Conservation (phyloP, 495 filamentous ascomycete genomes). For the Penicillium pulvis region DNA sequence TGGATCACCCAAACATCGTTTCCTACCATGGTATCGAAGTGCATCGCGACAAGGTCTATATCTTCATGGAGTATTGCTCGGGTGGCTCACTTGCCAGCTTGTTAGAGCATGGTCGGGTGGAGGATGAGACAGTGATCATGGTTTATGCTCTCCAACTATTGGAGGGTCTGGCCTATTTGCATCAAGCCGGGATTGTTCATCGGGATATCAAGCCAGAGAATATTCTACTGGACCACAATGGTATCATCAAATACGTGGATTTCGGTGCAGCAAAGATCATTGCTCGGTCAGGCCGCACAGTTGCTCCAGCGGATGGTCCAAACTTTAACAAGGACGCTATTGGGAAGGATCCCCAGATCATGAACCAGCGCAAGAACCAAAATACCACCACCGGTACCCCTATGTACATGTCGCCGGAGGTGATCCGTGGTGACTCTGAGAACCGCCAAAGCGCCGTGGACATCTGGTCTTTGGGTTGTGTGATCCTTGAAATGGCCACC, state of each 20-base stretch:
- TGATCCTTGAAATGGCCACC: slow-evolving; percentile 96
- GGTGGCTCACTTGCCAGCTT: slow-evolving; percentile 90
- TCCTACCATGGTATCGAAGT: slow-evolving; percentile 98
- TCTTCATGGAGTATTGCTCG: slow-evolving; percentile 99
- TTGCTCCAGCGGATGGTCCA: slow-evolving; percentile 61
- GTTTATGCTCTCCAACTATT: slow-evolving; percentile 96
- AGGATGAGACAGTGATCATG: slow-evolving; percentile 97
- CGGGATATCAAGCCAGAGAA: slow-evolving; percentile 99
- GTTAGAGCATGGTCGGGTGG: slow-evolving; percentile 93
- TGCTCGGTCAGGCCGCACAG: slow-evolving; percentile 87
- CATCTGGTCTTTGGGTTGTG: slow-evolving; percentile 96
- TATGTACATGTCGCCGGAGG: slow-evolving; percentile 99
- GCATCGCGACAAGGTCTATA: slow-evolving; percentile 96
- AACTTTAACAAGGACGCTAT: slow-evolving; percentile 39
- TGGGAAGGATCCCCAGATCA: slow-evolving; percentile 34
- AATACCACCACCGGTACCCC: slow-evolving; percentile 96
- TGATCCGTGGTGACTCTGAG: slow-evolving; percentile 81
- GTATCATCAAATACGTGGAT: slow-evolving; percentile 98
- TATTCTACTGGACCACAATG: slow-evolving; percentile 96
- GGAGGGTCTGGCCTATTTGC: slow-evolving; percentile 92
- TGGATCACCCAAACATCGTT: slow-evolving; percentile 97
- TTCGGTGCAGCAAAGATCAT: slow-evolving; percentile 98
- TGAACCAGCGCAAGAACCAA: slow-evolving; percentile 62
- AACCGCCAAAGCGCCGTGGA: slow-evolving; percentile 87
- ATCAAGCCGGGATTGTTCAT: slow-evolving; percentile 87